Conservation (phyloP, 1,284 basidiomycete genomes). For the Ceraceosorus guamensis region DNA sequence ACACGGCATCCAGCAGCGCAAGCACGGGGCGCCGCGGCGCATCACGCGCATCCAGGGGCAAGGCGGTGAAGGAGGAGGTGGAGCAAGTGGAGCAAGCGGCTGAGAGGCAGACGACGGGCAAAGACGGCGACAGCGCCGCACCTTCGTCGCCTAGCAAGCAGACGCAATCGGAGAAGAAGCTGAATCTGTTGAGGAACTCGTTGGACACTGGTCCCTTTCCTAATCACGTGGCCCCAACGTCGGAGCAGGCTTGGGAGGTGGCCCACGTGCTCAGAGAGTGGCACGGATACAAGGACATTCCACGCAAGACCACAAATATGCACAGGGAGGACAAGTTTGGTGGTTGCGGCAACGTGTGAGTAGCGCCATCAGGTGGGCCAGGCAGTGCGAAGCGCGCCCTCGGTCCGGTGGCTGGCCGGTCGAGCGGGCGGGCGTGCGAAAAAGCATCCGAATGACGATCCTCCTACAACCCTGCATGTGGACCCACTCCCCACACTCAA, state of each 20-base stretch:
- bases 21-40: too few relatives aligned
- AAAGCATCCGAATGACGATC: too few relatives aligned
- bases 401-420: too few relatives aligned
- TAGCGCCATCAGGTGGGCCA: too few relatives aligned
- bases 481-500: neutral
- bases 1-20: too few relatives aligned
- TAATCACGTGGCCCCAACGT: conserved; percentile 23
- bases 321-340: conserved; percentile 22
- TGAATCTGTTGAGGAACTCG: conserved; percentile 22
- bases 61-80: too few relatives aligned
- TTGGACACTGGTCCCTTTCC: conserved; percentile 28
- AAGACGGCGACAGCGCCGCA: too few relatives aligned
- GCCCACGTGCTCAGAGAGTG: conserved; percentile 32
- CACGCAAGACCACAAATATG: conserved; percentile 16
- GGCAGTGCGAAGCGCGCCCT: too few relatives aligned
- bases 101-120: too few relatives aligned
- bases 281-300: conserved; percentile 35
- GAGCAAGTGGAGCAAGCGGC: too few relatives aligned
- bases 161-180: conserved; percentile 22
- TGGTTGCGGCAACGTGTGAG: conserved; percentile 29
- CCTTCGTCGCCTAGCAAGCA: conserved; percentile 12
- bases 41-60: too few relatives aligned
- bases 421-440: too few relatives aligned
- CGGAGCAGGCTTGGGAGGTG: conserved; percentile 28
- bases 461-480: conserved; percentile 7